A percentile compares a stretch with the other conserved stretches of the same genome.
These are phyloP conservation scores for Syzygium oleosum DNA, from an alignment of 345 rosid genomes.

Conservation along the genomic window DNA sequence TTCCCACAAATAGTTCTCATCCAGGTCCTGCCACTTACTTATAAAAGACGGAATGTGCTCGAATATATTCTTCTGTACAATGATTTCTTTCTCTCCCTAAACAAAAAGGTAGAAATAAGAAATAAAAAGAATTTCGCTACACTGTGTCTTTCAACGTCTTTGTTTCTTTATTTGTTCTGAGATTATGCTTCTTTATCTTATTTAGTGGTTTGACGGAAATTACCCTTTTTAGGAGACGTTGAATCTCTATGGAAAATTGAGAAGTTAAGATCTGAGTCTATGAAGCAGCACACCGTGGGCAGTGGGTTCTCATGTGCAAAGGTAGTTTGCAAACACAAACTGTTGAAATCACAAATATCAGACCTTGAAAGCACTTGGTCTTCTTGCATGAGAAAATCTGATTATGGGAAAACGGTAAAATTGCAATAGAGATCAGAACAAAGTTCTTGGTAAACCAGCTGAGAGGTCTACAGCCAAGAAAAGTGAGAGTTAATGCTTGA, in stretches of 20 bases:
- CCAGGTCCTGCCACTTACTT: neutral
- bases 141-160: neutral
- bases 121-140: neutral
- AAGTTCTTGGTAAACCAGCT: neutral
- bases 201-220: neutral
- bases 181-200: neutral
- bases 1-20: neutral
- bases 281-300: slow-evolving; percentile 43
- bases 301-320: slow-evolving; percentile 74
- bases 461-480: neutral
- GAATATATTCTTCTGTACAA: neutral
- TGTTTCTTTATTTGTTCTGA: neutral
- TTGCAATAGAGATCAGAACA: neutral
- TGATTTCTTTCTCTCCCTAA: neutral
- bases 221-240: slow-evolving; percentile 38
- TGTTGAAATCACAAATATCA: neutral
- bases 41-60: neutral
- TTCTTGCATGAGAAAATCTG: neutral
- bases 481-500: neutral
- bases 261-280: slow-evolving; percentile 60
- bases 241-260: slow-evolving; percentile 71
- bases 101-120: neutral
- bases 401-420: neutral
- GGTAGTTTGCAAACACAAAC: slow-evolving; percentile 26
- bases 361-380: neutral